Evolutionary conservation across 2,329 filamentous ascomycete species (phyloP), one percentile per base, ranked within the genome.

Genomic region (Geosmithia morbida): DNA sequence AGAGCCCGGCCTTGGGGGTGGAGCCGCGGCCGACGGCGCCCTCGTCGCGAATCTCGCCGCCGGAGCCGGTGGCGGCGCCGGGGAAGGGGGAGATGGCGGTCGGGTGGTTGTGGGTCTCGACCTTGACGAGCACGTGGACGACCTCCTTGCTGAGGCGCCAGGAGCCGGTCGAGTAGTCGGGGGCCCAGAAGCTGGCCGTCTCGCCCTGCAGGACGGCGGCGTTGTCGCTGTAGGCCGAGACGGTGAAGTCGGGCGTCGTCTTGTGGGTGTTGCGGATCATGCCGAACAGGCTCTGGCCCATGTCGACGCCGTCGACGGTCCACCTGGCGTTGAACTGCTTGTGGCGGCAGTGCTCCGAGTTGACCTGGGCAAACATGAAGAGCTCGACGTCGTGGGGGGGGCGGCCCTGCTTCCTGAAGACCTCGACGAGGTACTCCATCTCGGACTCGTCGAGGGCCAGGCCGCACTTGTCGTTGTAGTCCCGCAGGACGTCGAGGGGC

Each of bases 281-380:
- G 37, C 81, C 81, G 59, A 98, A 98, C 7, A 98, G 74, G 54
- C 83, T 90, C 60, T 84, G 77, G 43, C 78, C 74, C 74, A 89
- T 92, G 53, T 74, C 69, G 54, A 84, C 72, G 46, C 89, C 89
- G 61, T 98, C 89, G 56, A 98, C 94, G 16, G 83, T 92, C 87
- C 92, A 98, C 50, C 81, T 83, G 26, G 92, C 89, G 64, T 98
- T 98, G 76, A 98, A 98, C 57, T 94, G 85, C 71, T 96, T 94
- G 62, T 77, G 74, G 20, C 73, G 71, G 54, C 74, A 95, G 66
- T 97, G 90, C 72, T 98, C 92, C 2, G 90, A 97, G 70, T 97
- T 97, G 62, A 98, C 90, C 67, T 98, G 92, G 16, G 90, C 90
- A 63, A 97, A 98, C 92, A 97, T 97, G 73, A 97, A 97, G 19